These are phyloP conservation scores for Nicotiana tabacum DNA, from an alignment of 257 asterid species.

Conservation along the genomic window DNA sequence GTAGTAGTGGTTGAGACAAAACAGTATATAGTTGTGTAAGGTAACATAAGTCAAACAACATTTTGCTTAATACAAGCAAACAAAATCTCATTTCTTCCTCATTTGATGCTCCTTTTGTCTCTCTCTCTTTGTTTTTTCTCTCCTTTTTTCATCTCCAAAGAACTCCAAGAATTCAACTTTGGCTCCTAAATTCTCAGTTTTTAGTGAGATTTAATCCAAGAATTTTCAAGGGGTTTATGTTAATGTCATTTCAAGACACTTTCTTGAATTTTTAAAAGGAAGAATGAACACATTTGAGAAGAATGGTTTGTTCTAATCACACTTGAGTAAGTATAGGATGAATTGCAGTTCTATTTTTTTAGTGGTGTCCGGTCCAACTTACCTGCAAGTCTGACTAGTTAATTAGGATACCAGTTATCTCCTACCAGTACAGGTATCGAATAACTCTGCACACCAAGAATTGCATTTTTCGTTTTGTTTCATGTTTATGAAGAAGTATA, in stretches of 20 bases:
- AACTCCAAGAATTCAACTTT: neutral
- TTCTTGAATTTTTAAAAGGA: neutral
- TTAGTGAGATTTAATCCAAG: no score
- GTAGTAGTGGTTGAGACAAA: constrained; percentile 17
- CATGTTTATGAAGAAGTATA: no score
- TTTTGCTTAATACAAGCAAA: neutral
- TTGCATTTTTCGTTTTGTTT: neutral
- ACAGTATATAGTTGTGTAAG: neutral
- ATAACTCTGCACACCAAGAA: neutral
- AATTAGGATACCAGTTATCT: neutral
- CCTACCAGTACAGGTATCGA: neutral
- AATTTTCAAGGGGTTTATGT: neutral
- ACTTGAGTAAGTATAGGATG: no score
- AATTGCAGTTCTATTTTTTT: no score
- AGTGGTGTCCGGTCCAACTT: neutral
- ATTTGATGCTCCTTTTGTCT: constrained; percentile 4
- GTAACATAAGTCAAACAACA: constrained; percentile 13
- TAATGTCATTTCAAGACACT: neutral
- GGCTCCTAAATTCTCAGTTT: no score
- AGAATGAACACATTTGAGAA: neutral
- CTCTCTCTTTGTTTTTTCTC: neutral
- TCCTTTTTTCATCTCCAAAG: neutral
- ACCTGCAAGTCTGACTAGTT: neutral
- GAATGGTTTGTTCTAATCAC: no score
- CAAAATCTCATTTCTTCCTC: constrained; percentile 10